phyloP scores from a whole-genome alignment of 805 yeast species.

The Wickerhamiella nectarea region DNA sequence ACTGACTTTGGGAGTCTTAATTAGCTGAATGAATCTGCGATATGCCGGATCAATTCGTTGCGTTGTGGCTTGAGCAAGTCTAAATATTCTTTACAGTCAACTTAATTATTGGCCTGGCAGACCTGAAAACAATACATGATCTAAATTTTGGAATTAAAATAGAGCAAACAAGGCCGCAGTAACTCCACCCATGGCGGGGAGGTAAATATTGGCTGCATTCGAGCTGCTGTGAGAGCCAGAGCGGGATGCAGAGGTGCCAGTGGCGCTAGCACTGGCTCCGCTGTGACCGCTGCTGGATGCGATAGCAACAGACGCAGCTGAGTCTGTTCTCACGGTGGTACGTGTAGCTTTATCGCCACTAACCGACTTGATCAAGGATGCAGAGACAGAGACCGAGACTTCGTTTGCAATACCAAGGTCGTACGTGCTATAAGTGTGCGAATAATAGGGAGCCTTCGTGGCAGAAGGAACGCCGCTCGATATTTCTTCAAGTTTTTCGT shows the following conservation, averaged over 20 bases:
- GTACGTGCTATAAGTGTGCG: background rate
- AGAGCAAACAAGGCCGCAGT: background rate
- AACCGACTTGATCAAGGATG: background rate
- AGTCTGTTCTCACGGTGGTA: background rate
- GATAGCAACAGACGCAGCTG: background rate
- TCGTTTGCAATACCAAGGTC: background rate
- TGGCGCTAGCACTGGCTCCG: no score
- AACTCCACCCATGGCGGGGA: background rate
- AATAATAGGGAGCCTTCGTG: constrained; percentile 7
- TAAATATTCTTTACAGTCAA: no score
- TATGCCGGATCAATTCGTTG: no score
- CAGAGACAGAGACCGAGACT: background rate
- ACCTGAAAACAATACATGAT: no score
- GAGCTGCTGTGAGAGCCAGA: background rate
- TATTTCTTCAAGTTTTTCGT: constrained; percentile 4
- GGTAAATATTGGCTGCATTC: background rate
- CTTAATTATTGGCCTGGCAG: no score
- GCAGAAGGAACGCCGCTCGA: constrained; percentile 9
- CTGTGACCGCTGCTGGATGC: background rate
- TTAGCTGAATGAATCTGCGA: no score
- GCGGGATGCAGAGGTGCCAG: background rate
- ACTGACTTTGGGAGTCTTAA: no score
- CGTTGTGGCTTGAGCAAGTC: no score
- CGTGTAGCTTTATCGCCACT: constrained; percentile 4
- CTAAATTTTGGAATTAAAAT: background rate